Evolutionary conservation across 495 filamentous ascomycete species (phyloP).

Genomic region (Neurospora discreta): DNA sequence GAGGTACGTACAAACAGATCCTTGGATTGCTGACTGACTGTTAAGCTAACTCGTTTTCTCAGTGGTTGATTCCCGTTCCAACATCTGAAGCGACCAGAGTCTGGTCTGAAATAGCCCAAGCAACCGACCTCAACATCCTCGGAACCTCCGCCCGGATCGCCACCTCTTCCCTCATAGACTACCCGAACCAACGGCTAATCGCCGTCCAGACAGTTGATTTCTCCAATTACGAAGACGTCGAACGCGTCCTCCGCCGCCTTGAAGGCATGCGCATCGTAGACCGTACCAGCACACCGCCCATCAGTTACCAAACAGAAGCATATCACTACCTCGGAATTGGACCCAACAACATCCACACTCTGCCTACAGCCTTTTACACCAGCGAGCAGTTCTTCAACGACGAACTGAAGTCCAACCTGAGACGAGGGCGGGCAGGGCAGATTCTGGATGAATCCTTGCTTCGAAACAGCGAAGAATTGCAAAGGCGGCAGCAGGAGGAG

Average conservation of each 20-base stretch:
- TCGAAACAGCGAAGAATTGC: not conserved
- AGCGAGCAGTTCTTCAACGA: not conserved
- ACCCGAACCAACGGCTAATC: not conserved
- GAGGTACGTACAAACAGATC: not conserved
- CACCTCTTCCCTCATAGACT: not conserved
- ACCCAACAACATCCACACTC: not conserved
- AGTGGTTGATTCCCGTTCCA: not conserved
- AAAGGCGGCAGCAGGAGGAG: not conserved
- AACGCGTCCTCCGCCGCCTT: not conserved
- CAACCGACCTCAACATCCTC: not conserved
- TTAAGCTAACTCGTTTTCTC: too few species aligned
- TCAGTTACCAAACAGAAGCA: not conserved
- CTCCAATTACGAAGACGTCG: not conserved
- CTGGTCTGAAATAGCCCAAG: not conserved
- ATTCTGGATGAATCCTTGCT: not conserved
- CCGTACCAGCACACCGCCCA: not conserved
- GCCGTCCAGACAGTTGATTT: not conserved
- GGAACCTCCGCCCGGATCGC: not conserved
- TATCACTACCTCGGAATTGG: not conserved
- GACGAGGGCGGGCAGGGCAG: not conserved
- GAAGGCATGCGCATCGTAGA: not conserved
- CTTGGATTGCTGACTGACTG: too few species aligned
- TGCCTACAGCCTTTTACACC: not conserved
- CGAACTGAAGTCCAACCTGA: not conserved
- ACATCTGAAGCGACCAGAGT: not conserved